A percentile compares a stretch with the other conserved stretches of the same genome.
phyloP scores from a whole-genome alignment of 305 asterid genomes.

The Ilex paraguariensis region DNA sequence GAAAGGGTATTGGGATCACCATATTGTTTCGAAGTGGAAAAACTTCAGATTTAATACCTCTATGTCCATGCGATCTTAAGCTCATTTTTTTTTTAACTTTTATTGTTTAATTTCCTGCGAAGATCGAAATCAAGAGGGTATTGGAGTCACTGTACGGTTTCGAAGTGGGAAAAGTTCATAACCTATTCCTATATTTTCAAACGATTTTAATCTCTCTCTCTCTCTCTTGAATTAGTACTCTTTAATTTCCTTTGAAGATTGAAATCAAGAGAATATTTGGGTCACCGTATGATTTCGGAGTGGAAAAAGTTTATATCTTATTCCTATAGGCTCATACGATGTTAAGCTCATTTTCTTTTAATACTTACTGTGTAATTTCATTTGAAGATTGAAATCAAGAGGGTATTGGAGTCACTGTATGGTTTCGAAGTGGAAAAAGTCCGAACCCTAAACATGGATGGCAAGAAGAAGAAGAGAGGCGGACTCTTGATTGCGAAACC shows the following conservation, averaged over 20 bases:
- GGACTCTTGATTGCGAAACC: conserved; percentile 69
- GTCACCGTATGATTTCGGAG: conserved; percentile 82
- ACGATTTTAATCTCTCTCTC: too few species aligned
- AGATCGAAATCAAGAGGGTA: conserved; percentile 91
- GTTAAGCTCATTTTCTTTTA: too few species aligned
- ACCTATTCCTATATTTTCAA: conserved; percentile 6
- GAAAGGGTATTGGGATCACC: conserved; percentile 82
- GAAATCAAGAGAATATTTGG: conserved; percentile 90
- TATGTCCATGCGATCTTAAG: too few species aligned
- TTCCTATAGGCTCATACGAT: too few species aligned
- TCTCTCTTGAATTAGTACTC: background rate
- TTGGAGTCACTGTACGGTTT: conserved; percentile 86
- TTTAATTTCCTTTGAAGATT: conserved; percentile 36
- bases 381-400: conserved; percentile 78
- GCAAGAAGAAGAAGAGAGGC: conserved; percentile 76
- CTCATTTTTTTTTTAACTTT: too few species aligned
- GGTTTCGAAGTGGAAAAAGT: conserved; percentile 92
- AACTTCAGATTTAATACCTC: conserved; percentile 50
- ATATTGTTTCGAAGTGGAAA: conserved; percentile 86
- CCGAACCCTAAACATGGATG: conserved; percentile 83
- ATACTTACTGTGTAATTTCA: background rate
- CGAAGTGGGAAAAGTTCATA: conserved; percentile 79
- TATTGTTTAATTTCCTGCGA: conserved; percentile 2
- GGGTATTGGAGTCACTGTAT: conserved; percentile 81
- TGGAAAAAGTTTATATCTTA: conserved; percentile 76